Conservation (phyloP, 2,329 filamentous ascomycete genomes). For the Neopestalotiopsis sp. region DNA sequence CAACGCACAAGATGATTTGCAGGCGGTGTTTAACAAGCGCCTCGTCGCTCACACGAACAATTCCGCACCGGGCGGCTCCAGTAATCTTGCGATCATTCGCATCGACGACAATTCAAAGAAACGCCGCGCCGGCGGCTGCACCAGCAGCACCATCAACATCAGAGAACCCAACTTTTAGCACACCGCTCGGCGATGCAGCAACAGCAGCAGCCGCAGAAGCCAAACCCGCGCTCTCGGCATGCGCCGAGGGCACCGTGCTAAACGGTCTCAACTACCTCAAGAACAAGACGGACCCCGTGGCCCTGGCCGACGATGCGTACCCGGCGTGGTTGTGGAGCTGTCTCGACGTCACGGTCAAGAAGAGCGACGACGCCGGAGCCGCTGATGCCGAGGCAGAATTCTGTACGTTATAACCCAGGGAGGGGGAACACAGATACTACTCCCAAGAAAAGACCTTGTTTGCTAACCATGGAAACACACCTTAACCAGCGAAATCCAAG, state of each 20-base stretch:
- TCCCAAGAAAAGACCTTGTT: no score
- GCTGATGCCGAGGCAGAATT: slow-evolving; percentile 74
- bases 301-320: slow-evolving; percentile 76
- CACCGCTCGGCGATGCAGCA: slow-evolving; percentile 30
- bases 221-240: slow-evolving; percentile 49
- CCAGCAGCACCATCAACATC: slow-evolving; percentile 36
- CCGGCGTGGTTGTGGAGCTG: slow-evolving; percentile 81
- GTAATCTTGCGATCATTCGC: slow-evolving; percentile 17
- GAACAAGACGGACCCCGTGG: slow-evolving; percentile 73
- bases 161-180: slow-evolving; percentile 31
- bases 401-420: slow-evolving; percentile 60
- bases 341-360: slow-evolving; percentile 65
- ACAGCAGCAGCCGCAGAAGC: slow-evolving; percentile 20
- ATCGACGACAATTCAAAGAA: slow-evolving; percentile 22
- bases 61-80: slow-evolving; percentile 1
- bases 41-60: slow-evolving; percentile 32
- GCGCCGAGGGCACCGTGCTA: slow-evolving; percentile 71
- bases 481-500: slow-evolving; percentile 75
- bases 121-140: slow-evolving; percentile 20
- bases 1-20: slow-evolving; percentile 43
- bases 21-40: slow-evolving; percentile 55
- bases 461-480: no score
- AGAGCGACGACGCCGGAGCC: slow-evolving; percentile 51
- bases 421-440: no score
- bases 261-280: slow-evolving; percentile 81